These are phyloP conservation scores for Chalciporus sphaerocephalus DNA, from an alignment of 768 basidiomycete species.

Conservation along the genomic window DNA sequence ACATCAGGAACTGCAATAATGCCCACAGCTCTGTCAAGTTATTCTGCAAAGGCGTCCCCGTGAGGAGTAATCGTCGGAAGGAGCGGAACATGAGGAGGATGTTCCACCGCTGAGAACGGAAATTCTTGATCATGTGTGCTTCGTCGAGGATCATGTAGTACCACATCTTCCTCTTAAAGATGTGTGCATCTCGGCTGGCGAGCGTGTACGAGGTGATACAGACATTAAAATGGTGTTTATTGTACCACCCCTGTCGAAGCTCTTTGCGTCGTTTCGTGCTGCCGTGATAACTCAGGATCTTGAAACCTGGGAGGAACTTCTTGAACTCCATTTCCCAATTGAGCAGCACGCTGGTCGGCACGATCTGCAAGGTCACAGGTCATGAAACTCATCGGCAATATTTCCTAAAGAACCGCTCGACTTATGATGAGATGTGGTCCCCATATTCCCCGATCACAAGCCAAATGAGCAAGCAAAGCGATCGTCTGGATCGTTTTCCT, in stretches of 20 bases:
- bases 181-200: conserved; percentile 85
- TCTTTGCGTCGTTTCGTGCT: conserved; percentile 85
- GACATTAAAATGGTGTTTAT: conserved; percentile 86
- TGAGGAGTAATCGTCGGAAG: conserved; percentile 81
- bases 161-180: conserved; percentile 91
- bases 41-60: conserved; percentile 95
- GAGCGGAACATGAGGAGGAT: conserved; percentile 84
- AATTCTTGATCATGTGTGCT: conserved; percentile 98
- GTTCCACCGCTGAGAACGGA: conserved; percentile 91
- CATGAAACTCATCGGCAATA: background rate
- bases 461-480: conserved; percentile 85
- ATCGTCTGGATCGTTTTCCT: conserved; percentile 98
- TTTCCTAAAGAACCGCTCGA: background rate
- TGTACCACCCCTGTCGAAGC: conserved; percentile 85
- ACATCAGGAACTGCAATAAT: conserved; percentile 90
- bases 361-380: conserved; percentile 47
- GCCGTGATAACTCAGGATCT: conserved; percentile 86
- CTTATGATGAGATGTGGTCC: conserved; percentile 84
- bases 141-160: conserved; percentile 96
- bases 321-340: conserved; percentile 99
- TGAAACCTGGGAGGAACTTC: conserved; percentile 89
- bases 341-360: conserved; percentile 87
- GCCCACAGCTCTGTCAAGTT: conserved; percentile 96
- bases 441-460: conserved; percentile 87
- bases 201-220: conserved; percentile 93